Conservation (phyloP, 805 yeast species). For the Wickerhamomyces sydowiorum region DNA sequence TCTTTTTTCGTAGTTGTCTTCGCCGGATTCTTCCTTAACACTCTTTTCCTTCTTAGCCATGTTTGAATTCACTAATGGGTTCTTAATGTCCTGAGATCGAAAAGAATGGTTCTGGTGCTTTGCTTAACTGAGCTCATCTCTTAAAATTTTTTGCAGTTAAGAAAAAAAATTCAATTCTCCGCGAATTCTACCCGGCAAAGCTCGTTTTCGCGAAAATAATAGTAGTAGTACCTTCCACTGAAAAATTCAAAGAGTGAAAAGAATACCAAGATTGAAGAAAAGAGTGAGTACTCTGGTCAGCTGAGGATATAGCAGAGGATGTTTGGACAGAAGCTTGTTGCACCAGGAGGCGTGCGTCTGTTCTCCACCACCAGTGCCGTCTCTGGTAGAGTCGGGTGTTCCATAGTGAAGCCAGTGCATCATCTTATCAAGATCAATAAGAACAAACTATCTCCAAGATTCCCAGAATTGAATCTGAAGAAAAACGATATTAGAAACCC, state of each 20-base stretch:
- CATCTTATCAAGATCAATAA: slow-evolving; percentile 78
- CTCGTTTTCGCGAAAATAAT: too few species aligned
- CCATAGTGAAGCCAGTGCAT: slow-evolving; percentile 87
- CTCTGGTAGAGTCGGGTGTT: slow-evolving; percentile 47
- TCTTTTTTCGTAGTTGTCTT: slow-evolving; percentile 88
- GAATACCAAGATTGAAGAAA: too few species aligned
- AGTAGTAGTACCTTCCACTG: too few species aligned
- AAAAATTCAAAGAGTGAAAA: not conserved
- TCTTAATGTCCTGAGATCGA: not conserved
- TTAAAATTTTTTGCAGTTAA: slow-evolving; percentile 5
- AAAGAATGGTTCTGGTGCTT: not conserved
- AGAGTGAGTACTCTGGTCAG: too few species aligned
- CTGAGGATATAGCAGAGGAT: too few species aligned
- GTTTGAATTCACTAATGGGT: not conserved
- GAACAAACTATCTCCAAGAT: slow-evolving; percentile 66
- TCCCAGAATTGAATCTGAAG: slow-evolving; percentile 58
- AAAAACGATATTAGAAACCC: slow-evolving; percentile 78
- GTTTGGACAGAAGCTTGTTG: not conserved
- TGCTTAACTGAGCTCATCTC: not conserved
- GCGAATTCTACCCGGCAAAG: too few species aligned
- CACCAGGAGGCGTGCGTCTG: slow-evolving; percentile 6
- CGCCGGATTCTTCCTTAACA: slow-evolving; percentile 26
- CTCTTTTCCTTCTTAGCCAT: slow-evolving; percentile 44
- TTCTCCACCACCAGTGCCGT: slow-evolving; percentile 20
- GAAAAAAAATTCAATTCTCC: too few species aligned